Evolutionary conservation across 805 yeast species (phyloP).

Genomic region (Metschnikowia dekortorum): DNA sequence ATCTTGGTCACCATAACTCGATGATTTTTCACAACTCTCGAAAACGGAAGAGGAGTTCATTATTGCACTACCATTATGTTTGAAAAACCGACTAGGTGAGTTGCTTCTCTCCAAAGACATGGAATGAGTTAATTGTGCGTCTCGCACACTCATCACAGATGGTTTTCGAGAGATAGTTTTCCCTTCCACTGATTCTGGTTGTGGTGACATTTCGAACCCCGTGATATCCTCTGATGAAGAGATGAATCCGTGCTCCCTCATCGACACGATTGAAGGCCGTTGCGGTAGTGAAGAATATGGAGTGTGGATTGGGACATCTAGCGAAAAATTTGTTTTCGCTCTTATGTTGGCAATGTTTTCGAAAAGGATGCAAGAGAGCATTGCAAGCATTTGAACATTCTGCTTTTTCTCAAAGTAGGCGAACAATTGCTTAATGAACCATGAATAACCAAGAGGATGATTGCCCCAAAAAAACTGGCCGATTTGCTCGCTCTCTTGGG

Average conservation of each 20-base stretch:
- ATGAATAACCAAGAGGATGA: conserved; percentile 69
- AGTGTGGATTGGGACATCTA: conserved; percentile 43
- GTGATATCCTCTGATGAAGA: neutral
- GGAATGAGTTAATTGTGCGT: conserved; percentile 8
- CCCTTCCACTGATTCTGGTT: conserved; percentile 5
- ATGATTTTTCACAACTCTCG: neutral
- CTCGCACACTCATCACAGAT: conserved; percentile 10
- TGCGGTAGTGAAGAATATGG: conserved; percentile 39
- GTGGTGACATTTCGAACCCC: neutral
- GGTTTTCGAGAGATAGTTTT: conserved; percentile 9
- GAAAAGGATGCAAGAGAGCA: conserved; percentile 70
- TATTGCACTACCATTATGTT: neutral
- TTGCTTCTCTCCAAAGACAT: conserved; percentile 8
- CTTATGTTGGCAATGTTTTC: conserved; percentile 29
- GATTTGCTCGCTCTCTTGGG: conserved; percentile 5
- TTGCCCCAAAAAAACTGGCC: conserved; percentile 65
- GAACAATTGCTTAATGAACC: conserved; percentile 62
- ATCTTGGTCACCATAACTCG: conserved; percentile 2
- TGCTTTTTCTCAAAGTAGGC: conserved; percentile 57
- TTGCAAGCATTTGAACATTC: conserved; percentile 85
- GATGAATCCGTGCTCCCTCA: conserved; percentile 8
- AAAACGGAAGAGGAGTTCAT: conserved; percentile 7
- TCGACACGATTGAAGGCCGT: conserved; percentile 15
- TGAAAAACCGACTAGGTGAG: conserved; percentile 5
- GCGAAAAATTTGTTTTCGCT: conserved; percentile 10